Evolutionary conservation across 805 yeast genomes (phyloP), one percentile per base, ranked within the genome.

Genomic region (Sugiyamaella floridensis): DNA sequence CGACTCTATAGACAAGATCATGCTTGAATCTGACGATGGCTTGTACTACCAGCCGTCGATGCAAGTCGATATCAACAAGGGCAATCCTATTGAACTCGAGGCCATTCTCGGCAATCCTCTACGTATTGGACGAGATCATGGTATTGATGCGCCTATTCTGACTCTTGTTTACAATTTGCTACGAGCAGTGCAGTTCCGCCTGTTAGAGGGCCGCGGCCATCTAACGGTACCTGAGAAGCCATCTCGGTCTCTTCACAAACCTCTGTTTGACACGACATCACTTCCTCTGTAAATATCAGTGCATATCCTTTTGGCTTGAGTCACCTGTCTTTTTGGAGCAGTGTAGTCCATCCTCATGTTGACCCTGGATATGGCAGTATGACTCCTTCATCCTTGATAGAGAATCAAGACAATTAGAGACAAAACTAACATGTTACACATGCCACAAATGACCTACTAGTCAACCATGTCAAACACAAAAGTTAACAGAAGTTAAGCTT

Each of bases 51-150:
- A 76, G 49, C 92, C 92, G 2, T 83, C 89, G 3, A 85, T 85
- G 92, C 69, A 77, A 55, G 85, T 83, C 10, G 93, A 85, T 62
- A 75, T 76, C 18, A 70, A 78, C 48, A 82, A 83, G 62, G 80
- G 82, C 22, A 82, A 85, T 62, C 81, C 81, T 47, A 77, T 86
- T 58, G 95, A 87, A 66, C 67, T 82, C 28, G 89, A 86, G 61
- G 84, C 79, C 19, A 83, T 87, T 55, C 69, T 85, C 48, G 90
- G 92, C 3, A 86, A 83, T 60, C 73, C 85, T 0, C 60, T 85
- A 49, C 66, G 66, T 15, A 71, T 77, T 42, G 86, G 84, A 9
- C 67, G 69, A 43, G 74, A 74, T 56, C 62, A 72, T 52, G 70
- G 74, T 0, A 76, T 82, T 9, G 59, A 65, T 22, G 75, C 89